Percentiles rank a stretch among this genome's conserved stretches.
Evolutionary conservation across 495 filamentous ascomycete genomes (phyloP).

Genomic region (Zalerion maritima): DNA sequence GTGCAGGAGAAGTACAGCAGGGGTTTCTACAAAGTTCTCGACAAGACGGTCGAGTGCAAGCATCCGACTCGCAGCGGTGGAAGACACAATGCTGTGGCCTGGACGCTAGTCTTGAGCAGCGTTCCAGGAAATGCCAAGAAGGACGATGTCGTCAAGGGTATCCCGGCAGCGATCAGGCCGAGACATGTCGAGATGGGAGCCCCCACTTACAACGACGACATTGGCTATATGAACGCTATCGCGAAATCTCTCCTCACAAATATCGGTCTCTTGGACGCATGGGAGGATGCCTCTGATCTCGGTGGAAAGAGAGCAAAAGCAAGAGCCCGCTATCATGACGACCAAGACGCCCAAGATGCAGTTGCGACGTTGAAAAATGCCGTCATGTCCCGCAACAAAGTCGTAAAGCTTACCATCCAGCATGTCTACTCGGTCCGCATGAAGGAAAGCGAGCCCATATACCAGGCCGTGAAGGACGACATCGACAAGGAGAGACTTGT

Average conservation of each 20-base stretch:
- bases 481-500: constrained; percentile 16
- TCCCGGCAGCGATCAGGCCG: constrained; percentile 6
- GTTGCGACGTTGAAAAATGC: constrained; percentile 10
- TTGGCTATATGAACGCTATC: constrained; percentile 3
- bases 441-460: constrained; percentile 18
- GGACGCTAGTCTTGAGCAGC: constrained; percentile 14
- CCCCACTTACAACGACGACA: constrained; percentile 9
- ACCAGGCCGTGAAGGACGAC: constrained; percentile 17
- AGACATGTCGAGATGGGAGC: constrained; percentile 8
- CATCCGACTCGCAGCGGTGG: neutral
- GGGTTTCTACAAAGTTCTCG: constrained; percentile 8
- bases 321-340: constrained; percentile 16
- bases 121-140: constrained; percentile 9
- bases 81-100: constrained; percentile 1
- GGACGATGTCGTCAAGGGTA: constrained; percentile 7
- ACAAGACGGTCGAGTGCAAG: constrained; percentile 3
- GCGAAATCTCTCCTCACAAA: constrained; percentile 15
- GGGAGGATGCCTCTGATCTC: constrained; percentile 9
- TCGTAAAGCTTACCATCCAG: constrained; percentile 15
- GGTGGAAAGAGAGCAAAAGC: constrained; percentile 17
- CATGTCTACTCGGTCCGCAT: constrained; percentile 21
- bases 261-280: constrained; percentile 18
- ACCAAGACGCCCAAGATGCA: constrained; percentile 17
- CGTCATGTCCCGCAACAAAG: constrained; percentile 9
- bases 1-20: constrained; percentile 7